phyloP scores from a whole-genome alignment of 805 yeast species.

The Kodamaea nitidulidarum region DNA sequence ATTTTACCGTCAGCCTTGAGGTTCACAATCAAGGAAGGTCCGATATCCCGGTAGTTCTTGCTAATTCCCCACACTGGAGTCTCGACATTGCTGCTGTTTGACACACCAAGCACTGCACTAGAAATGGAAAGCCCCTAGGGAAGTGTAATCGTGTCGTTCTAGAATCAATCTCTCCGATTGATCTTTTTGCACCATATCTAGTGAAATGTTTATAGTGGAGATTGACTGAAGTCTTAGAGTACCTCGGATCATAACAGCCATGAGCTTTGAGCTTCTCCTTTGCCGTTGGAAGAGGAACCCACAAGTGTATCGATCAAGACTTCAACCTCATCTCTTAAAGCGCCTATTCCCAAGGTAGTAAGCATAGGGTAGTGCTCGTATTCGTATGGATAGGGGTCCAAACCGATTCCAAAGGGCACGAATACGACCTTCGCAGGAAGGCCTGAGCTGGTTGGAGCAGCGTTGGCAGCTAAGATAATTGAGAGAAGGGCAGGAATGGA shows the following conservation, averaged over 20 bases:
- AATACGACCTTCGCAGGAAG: neutral
- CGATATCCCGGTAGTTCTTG: conserved; percentile 27
- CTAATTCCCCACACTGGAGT: conserved; percentile 6
- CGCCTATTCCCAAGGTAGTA: neutral
- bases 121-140: conserved; percentile 12
- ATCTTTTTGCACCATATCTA: conserved; percentile 3
- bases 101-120: conserved; percentile 4
- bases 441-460: too few relatives aligned
- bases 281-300: conserved; percentile 6
- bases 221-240: conserved; percentile 9
- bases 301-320: conserved; percentile 7
- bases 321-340: neutral
- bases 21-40: conserved; percentile 63
- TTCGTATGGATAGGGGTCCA: neutral
- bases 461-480: too few relatives aligned
- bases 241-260: conserved; percentile 9
- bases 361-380: neutral
- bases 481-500: too few relatives aligned
- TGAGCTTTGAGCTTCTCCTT: neutral
- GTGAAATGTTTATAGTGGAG: neutral
- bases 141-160: conserved; percentile 16
- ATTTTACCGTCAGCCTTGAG: conserved; percentile 58
- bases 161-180: conserved; percentile 41
- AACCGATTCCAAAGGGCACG: neutral
- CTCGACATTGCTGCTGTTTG: neutral